Conservation (phyloP, 2,329 filamentous ascomycete genomes). For the Neopestalotiopsis rosae region DNA sequence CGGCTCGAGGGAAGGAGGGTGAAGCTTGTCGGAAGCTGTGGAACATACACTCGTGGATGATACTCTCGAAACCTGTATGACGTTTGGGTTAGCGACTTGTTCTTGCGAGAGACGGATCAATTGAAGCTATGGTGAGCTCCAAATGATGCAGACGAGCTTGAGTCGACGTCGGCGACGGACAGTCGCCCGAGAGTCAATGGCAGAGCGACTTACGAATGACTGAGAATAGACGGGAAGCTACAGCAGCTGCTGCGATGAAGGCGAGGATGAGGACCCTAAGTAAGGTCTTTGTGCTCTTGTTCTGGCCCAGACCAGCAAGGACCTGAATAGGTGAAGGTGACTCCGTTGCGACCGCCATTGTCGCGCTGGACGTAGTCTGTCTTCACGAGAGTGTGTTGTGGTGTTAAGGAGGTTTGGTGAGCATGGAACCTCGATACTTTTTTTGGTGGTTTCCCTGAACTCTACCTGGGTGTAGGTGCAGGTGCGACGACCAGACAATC, state of each 20-base stretch:
- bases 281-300: conserved; percentile 81
- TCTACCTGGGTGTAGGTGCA: background rate
- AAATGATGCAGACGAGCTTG: background rate
- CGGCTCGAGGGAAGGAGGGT: conserved; percentile 17
- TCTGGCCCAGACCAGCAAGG: conserved; percentile 76
- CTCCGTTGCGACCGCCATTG: conserved; percentile 43
- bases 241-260: conserved; percentile 88
- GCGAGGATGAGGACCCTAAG: conserved; percentile 88
- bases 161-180: background rate
- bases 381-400: conserved; percentile 14
- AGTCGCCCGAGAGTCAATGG: background rate
- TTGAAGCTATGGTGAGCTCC: conserved; percentile 14
- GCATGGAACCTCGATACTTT: conserved; percentile 19
- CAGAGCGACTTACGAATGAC: conserved; percentile 80
- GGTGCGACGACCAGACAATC: background rate
- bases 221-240: conserved; percentile 94
- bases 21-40: conserved; percentile 24
- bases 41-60: conserved; percentile 97
- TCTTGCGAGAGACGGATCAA: conserved; percentile 36
- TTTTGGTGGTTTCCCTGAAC: conserved; percentile 7
- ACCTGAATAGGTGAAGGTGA: conserved; percentile 34
- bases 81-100: background rate
- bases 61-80: conserved; percentile 86
- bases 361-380: conserved; percentile 31
- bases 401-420: conserved; percentile 18